Evolutionary conservation across 2,329 filamentous ascomycete species (phyloP).

Genomic region (Geosmithia putterillii): DNA sequence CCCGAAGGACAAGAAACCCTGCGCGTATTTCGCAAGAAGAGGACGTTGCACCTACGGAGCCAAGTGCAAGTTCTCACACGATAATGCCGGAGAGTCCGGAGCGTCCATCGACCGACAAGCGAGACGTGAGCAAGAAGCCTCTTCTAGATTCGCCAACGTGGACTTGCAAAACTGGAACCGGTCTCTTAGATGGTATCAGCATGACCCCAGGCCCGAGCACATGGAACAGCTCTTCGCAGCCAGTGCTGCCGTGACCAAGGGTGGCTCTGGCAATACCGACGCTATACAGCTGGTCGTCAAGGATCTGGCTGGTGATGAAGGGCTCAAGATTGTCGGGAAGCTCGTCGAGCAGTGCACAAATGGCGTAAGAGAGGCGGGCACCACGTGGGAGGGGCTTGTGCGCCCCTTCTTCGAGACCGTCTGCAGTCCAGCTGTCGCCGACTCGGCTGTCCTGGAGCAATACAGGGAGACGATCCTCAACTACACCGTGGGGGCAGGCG

Average conservation of each 20-base stretch:
- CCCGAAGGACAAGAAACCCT: no score
- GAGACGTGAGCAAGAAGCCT: no score
- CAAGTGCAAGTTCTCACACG: background rate
- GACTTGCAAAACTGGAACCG: background rate
- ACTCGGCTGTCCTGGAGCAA: background rate
- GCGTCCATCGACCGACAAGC: no score
- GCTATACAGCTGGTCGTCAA: background rate
- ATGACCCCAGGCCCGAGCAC: background rate
- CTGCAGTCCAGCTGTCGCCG: background rate
- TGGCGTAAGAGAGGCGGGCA: no score
- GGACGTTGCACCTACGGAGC: background rate
- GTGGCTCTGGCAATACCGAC: background rate
- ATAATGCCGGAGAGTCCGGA: background rate
- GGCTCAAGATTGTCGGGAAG: background rate
- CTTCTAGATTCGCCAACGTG: background rate
- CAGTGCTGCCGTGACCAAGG: background rate
- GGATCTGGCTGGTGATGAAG: background rate
- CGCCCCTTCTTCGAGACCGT: background rate
- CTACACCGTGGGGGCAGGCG: background rate
- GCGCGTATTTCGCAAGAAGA: background rate
- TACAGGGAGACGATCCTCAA: background rate
- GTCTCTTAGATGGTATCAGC: no score
- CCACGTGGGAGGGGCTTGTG: background rate
- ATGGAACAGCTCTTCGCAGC: background rate
- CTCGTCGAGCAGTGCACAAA: background rate